Base-by-base conservation (phyloP, 805 yeast genomes). In the Candida nanaspora region DNA sequence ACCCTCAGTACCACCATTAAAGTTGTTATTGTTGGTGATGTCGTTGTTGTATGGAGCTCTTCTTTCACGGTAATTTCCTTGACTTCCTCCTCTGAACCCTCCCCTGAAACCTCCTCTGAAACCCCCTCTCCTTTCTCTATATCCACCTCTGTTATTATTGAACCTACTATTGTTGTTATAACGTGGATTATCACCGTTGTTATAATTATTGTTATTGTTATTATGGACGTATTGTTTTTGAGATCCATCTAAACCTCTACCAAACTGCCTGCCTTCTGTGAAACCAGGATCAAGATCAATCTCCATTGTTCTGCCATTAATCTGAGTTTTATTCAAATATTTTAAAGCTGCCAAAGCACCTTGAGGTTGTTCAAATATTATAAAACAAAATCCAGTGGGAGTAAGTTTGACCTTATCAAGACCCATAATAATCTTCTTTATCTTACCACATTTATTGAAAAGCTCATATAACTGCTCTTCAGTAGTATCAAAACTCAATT, bases 201-300 rank as follows among this genome's bases (percentile, higher is more conserved):
- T 47, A 34, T 35, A 35, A 35, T 22, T 69, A 41, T 66, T 63
- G 6, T 40, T 44, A 31, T 41, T 40, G 14, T 37, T 34, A 23
- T 37, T 23, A 18, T 47, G 41, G n/a, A 44, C 27, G 19, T 46
- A 44, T 66, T 74, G 40, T 67, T 75, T 50, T 59, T 93, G 98
- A 2, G 97, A 98, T 42, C 98, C 98, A 46, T 77, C 80, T 14
- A 75, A 72, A 35, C 98, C 98, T 53, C 98, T 74, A 18, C 98
- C 98, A 56, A 80, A 93, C 57, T 93, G 98, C 49, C 98, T 72
- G 1, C 98, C 98, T 51, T 91, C 97, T 46, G 75, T 78, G 58
- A 91, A 93, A 0, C 98, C 98, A 0, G 97, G 96, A 56, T 93
- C 98, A 51, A 94, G 69, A 63, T 93, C 98, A 38, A 91, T 86